phyloP scores from a whole-genome alignment of 23 red algal species.

The Cyanidium caldarium region DNA sequence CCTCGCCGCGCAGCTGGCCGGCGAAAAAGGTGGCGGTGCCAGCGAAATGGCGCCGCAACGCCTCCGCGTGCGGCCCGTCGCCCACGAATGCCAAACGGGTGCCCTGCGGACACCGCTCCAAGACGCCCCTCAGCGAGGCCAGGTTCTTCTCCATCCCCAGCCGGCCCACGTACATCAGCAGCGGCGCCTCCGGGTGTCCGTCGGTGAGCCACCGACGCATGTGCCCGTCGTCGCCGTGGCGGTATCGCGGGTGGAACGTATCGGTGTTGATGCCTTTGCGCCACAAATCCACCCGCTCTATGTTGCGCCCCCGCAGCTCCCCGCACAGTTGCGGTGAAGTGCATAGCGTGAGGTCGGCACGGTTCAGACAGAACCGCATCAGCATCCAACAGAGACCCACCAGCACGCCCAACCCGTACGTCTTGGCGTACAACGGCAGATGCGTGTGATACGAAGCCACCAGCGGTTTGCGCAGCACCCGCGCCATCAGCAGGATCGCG shows the following conservation, averaged over 20 bases:
- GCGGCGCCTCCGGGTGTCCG: slow-evolving; percentile 38
- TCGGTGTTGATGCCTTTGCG: slow-evolving; percentile 79
- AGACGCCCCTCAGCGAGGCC: slow-evolving; percentile 25
- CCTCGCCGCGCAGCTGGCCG: slow-evolving; percentile 59
- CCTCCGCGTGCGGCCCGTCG: slow-evolving; percentile 48
- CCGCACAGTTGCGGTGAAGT: slow-evolving; percentile 81
- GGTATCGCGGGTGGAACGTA: slow-evolving; percentile 54
- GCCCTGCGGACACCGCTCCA: slow-evolving; percentile 29
- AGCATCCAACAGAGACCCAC: slow-evolving; percentile 54
- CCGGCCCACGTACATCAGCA: slow-evolving; percentile 84
- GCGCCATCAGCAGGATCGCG: slow-evolving; percentile 56
- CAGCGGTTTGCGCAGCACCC: slow-evolving; percentile 71
- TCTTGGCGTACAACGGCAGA: slow-evolving; percentile 61
- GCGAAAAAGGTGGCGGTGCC: slow-evolving; percentile 37
- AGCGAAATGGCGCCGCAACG: slow-evolving; percentile 40
- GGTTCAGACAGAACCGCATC: slow-evolving; percentile 66
- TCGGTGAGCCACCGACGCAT: slow-evolving; percentile 57
- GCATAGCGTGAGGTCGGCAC: slow-evolving; percentile 78
- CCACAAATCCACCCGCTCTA: slow-evolving; percentile 72
- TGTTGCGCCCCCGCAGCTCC: slow-evolving; percentile 50
- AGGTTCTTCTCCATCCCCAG: slow-evolving; percentile 96
- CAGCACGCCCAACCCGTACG: slow-evolving; percentile 59
- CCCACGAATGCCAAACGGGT: slow-evolving; percentile 79
- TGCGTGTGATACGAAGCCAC: slow-evolving; percentile 88
- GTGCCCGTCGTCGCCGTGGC: background rate